Evolutionary conservation across 495 filamentous ascomycete genomes (phyloP).

Genomic region (Penicillium crystallinum): DNA sequence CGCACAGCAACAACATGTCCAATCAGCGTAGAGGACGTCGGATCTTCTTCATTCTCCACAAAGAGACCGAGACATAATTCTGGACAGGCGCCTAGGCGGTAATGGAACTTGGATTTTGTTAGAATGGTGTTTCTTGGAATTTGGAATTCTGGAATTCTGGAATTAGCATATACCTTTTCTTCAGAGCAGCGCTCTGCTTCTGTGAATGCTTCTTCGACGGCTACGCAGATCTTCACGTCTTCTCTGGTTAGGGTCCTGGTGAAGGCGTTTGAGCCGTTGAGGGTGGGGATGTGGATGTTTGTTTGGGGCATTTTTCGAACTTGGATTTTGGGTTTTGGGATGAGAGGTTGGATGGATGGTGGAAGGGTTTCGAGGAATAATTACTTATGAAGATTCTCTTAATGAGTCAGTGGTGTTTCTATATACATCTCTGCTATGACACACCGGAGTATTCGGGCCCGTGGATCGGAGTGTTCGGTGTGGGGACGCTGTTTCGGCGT

Average conservation of each 20-base stretch:
- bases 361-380: too few relatives aligned
- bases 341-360: too few relatives aligned
- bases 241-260: slow-evolving; percentile 9
- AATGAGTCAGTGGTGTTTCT: slow-evolving; percentile 2
- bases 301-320: not conserved
- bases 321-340: too few relatives aligned
- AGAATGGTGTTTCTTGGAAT: too few relatives aligned
- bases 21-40: slow-evolving; percentile 7
- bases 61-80: slow-evolving; percentile 21
- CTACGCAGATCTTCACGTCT: slow-evolving; percentile 21
- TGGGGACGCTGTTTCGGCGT: not conserved
- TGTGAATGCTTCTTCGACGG: slow-evolving; percentile 17
- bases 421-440: not conserved
- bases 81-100: slow-evolving; percentile 16
- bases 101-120: slow-evolving; percentile 12
- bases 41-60: slow-evolving; percentile 1
- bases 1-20: slow-evolving; percentile 19
- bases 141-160: too few relatives aligned
- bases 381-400: too few relatives aligned
- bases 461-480: slow-evolving; percentile 6
- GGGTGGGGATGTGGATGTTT: slow-evolving; percentile 5
- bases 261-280: slow-evolving; percentile 1
- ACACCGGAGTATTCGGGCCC: slow-evolving; percentile 5
- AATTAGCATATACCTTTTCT: slow-evolving; percentile 16
- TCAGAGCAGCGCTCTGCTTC: slow-evolving; percentile 22